Conservation (phyloP, 192 early-diverging fungal species). For the Coemansia sp. region DNA sequence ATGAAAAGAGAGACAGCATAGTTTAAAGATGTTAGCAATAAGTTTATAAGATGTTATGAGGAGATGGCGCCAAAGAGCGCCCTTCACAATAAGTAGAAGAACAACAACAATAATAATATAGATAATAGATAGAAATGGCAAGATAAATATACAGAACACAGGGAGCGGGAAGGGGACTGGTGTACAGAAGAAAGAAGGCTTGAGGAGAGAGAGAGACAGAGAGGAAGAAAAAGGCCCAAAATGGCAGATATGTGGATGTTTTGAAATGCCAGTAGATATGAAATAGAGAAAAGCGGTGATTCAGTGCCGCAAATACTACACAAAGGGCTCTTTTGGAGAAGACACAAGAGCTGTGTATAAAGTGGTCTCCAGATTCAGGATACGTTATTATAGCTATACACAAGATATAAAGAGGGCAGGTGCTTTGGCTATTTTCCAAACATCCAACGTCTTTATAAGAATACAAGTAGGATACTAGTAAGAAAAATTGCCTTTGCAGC, state of each 20-base stretch:
- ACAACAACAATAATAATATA: not conserved
- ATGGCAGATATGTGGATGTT: not conserved
- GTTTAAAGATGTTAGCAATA: conserved; percentile 7
- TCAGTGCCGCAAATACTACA: not conserved
- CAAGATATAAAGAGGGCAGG: not conserved
- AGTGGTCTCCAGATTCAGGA: not conserved
- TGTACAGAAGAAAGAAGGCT: not conserved
- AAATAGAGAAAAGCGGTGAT: not conserved
- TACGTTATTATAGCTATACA: not conserved
- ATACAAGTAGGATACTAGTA: not conserved
- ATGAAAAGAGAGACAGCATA: conserved; percentile 44
- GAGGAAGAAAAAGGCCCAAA: not conserved
- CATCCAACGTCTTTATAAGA: not conserved
- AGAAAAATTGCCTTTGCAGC: not conserved
- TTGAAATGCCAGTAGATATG: not conserved
- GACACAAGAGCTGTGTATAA: conserved; percentile 8
- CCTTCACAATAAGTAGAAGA: not conserved
- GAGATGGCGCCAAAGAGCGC: not conserved
- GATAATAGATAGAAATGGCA: not conserved
- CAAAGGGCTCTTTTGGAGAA: not conserved
- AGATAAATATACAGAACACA: not conserved
- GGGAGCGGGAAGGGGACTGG: not conserved
- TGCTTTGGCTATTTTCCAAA: not conserved
- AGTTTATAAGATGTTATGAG: not conserved
- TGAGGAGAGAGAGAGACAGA: not conserved